phyloP scores from a whole-genome alignment of 768 basidiomycete genomes.

The Boletus rubescentipes region DNA sequence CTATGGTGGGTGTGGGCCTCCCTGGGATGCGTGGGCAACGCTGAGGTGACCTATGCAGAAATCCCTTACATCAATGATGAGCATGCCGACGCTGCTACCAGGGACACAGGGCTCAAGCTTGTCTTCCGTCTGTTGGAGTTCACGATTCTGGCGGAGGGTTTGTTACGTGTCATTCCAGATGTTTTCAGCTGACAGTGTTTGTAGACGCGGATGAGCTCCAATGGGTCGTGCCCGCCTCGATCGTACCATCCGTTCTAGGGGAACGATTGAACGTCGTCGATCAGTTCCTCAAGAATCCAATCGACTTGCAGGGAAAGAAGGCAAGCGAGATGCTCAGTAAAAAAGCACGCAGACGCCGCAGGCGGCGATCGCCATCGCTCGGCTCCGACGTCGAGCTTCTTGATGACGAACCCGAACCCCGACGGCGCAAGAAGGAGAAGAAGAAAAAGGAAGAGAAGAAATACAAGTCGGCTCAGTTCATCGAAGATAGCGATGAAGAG shows the following conservation, averaged over 20 bases:
- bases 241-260: constrained; percentile 66
- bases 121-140: constrained; percentile 81
- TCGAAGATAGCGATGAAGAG: constrained; percentile 88
- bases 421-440: constrained; percentile 42
- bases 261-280: constrained; percentile 72
- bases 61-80: constrained; percentile 77
- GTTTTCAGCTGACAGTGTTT: constrained; percentile 5
- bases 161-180: constrained; percentile 17
- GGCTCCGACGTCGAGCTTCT: constrained; percentile 41
- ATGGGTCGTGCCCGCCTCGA: constrained; percentile 81
- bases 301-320: constrained; percentile 78
- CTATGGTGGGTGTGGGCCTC: constrained; percentile 55
- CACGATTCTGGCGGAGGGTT: constrained; percentile 64
- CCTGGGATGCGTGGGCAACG: background rate
- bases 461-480: constrained; percentile 89
- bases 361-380: constrained; percentile 47
- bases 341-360: constrained; percentile 53
- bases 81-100: constrained; percentile 72
- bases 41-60: constrained; percentile 43
- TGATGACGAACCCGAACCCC: constrained; percentile 36
- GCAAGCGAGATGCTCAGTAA: constrained; percentile 69
- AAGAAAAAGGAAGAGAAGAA: constrained; percentile 66
- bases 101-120: constrained; percentile 78
- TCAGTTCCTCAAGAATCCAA: constrained; percentile 78
- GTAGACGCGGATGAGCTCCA: constrained; percentile 69